Base-by-base conservation (phyloP, 139 green algal genomes). In the Desmodesmus armatus region DNA sequence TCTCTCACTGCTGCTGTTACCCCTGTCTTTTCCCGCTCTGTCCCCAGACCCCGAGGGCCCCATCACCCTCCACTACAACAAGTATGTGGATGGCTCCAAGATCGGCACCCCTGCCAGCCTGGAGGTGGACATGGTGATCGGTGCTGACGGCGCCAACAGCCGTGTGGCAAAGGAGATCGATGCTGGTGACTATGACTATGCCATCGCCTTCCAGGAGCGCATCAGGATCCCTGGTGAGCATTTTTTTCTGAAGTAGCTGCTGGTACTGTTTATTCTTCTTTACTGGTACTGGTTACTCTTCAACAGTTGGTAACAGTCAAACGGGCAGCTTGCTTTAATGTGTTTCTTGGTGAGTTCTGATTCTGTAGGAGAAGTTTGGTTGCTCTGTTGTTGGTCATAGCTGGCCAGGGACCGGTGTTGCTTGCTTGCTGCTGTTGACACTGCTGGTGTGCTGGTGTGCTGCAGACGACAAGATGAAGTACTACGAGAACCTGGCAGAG, bases 401-500 rank as follows among this genome's bases (percentile, higher is more conserved):
- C n/a, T n/a, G n/a, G n/a, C n/a, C n/a, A n/a, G n/a, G n/a, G n/a
- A n/a, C n/a, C n/a, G n/a, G n/a, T n/a, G n/a, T n/a, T n/a, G n/a
- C n/a, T n/a, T n/a, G n/a, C n/a, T n/a, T n/a, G n/a, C n/a, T n/a
- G n/a, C n/a, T n/a, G n/a, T n/a, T n/a, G 7, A 39, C 3, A 4
- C 0, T 69, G 5, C 37, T 9, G 27, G 37, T 39, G 35, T 7
- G 27, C 15, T 63, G 27, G 3, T 69, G 5, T 39, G 23, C 31
- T 41, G 41, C 94, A 63, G 97, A 99, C 41, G 97, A 99, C 87
- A 99, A 99, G 94, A 99, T 99, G 97, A 93, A 98, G 66, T 99
- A 99, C 93, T 99, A 99, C 89, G 96, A 99, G 94, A 95, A 99
- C 92, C 91, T 99, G 53, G 97, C 97, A 11, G 97, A 99, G 95